phyloP scores from a whole-genome alignment of 2,329 filamentous ascomycete genomes.

The Fusarium sulawesiense region DNA sequence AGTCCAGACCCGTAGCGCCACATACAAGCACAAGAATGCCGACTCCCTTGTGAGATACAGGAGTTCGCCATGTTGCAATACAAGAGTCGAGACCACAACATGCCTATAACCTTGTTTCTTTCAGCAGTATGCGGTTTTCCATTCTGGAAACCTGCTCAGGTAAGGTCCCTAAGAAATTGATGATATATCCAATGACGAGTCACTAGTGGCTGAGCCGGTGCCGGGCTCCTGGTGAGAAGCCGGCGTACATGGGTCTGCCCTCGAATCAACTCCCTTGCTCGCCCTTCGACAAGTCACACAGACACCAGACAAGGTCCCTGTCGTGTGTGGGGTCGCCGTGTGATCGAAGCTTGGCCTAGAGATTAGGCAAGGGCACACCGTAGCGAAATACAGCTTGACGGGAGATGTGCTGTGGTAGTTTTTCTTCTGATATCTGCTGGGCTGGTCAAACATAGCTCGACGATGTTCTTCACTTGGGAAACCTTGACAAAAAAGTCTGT shows the following conservation, averaged over 20 bases:
- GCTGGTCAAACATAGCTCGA: not conserved
- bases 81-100: conserved; percentile 6
- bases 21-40: conserved; percentile 31
- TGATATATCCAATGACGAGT: conserved; percentile 35
- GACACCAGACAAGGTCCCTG: conserved; percentile 31
- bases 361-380: conserved; percentile 25
- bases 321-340: conserved; percentile 36
- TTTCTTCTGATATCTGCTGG: conserved; percentile 6
- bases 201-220: conserved; percentile 34
- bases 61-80: conserved; percentile 21
- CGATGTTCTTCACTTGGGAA: not conserved
- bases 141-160: conserved; percentile 10
- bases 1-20: conserved; percentile 21
- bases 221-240: conserved; percentile 23
- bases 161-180: conserved; percentile 25
- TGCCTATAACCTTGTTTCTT: not conserved
- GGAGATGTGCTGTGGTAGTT: conserved; percentile 6
- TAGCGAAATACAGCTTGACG: conserved; percentile 28
- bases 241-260: conserved; percentile 28
- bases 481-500: conserved; percentile 2
- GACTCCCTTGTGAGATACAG: conserved; percentile 17
- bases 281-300: conserved; percentile 37
- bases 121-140: not conserved
- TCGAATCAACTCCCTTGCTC: conserved; percentile 36
- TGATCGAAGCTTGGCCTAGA: conserved; percentile 39